Conservation (phyloP, 140 eudicot species). For the Artemisia princeps region DNA sequence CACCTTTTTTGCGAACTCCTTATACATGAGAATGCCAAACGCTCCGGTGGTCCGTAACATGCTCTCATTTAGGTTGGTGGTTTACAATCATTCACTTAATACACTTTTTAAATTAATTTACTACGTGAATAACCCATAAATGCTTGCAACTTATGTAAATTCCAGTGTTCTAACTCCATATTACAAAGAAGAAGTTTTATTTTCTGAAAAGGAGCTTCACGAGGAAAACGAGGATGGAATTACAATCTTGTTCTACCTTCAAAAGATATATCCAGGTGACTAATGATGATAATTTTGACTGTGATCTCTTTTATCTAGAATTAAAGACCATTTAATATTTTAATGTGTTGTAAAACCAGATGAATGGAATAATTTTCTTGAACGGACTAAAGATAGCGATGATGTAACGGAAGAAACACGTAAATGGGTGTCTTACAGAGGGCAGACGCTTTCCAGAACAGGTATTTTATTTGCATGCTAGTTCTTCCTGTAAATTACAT, state of each 20-base stretch:
- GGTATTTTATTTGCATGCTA: slow-evolving; percentile 38
- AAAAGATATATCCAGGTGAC: slow-evolving; percentile 92
- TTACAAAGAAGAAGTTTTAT: slow-evolving; percentile 84
- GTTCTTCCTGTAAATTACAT: background rate
- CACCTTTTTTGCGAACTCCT: slow-evolving; percentile 90
- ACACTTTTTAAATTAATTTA: background rate
- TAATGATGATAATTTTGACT: slow-evolving; percentile 13
- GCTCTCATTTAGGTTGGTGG: slow-evolving; percentile 92
- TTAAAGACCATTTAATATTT: slow-evolving; percentile 1
- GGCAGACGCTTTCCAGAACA: slow-evolving; percentile 96
- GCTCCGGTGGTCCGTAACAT: slow-evolving; percentile 96
- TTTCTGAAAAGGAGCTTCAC: slow-evolving; percentile 70
- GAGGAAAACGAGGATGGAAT: slow-evolving; percentile 93
- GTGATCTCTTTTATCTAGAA: slow-evolving; percentile 8
- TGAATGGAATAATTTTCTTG: slow-evolving; percentile 68
- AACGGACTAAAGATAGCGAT: slow-evolving; percentile 38
- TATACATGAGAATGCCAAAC: slow-evolving; percentile 85
- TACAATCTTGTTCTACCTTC: slow-evolving; percentile 76
- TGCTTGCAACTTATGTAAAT: slow-evolving; percentile 19
- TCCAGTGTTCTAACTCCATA: slow-evolving; percentile 92
- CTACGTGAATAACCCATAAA: background rate
- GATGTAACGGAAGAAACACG: slow-evolving; percentile 55
- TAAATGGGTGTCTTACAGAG: slow-evolving; percentile 96
- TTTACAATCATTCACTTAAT: background rate
- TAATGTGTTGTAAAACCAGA: slow-evolving; percentile 43